Evolutionary conservation across 129 eudicot genomes (phyloP).

Genomic region (Rutidosis leptorrhynchoides): DNA sequence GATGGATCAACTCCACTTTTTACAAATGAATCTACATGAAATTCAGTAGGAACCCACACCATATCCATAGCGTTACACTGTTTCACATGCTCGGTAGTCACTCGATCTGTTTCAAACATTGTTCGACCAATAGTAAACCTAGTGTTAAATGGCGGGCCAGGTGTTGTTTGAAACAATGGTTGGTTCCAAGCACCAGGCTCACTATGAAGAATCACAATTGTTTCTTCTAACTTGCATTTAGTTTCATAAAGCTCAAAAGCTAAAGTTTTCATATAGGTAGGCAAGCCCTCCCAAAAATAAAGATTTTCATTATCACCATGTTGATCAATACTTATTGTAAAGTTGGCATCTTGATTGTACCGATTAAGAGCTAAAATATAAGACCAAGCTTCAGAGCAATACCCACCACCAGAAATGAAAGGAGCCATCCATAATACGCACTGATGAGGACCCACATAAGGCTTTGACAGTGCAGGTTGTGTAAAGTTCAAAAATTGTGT

Average conservation of each 20-base stretch:
- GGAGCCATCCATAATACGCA: slow-evolving; percentile 91
- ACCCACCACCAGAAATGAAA: slow-evolving; percentile 83
- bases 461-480: slow-evolving; percentile 3
- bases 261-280: slow-evolving; percentile 42
- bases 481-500: too few relatives aligned
- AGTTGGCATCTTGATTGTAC: slow-evolving; percentile 22
- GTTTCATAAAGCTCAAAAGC: slow-evolving; percentile 49
- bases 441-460: slow-evolving; percentile 27
- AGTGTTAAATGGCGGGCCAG: slow-evolving; percentile 49
- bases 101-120: slow-evolving; percentile 87
- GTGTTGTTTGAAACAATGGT: slow-evolving; percentile 65
- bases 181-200: slow-evolving; percentile 98
- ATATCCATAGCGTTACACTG: slow-evolving; percentile 74
- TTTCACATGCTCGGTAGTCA: slow-evolving; percentile 60
- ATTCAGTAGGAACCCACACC: slow-evolving; percentile 90
- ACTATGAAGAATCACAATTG: slow-evolving; percentile 73
- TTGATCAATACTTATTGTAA: slow-evolving; percentile 52
- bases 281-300: slow-evolving; percentile 75
- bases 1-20: slow-evolving; percentile 75
- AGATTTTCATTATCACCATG: slow-evolving; percentile 58
- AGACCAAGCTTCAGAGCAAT: slow-evolving; percentile 92
- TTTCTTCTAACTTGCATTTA: slow-evolving; percentile 48
- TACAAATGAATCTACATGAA: slow-evolving; percentile 58
- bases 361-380: slow-evolving; percentile 52
- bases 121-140: slow-evolving; percentile 74